A percentile compares a stretch with the other conserved stretches of the same genome.
phyloP scores from a whole-genome alignment of 202 grass and related monocot genomes.

The Carex arenaria region DNA sequence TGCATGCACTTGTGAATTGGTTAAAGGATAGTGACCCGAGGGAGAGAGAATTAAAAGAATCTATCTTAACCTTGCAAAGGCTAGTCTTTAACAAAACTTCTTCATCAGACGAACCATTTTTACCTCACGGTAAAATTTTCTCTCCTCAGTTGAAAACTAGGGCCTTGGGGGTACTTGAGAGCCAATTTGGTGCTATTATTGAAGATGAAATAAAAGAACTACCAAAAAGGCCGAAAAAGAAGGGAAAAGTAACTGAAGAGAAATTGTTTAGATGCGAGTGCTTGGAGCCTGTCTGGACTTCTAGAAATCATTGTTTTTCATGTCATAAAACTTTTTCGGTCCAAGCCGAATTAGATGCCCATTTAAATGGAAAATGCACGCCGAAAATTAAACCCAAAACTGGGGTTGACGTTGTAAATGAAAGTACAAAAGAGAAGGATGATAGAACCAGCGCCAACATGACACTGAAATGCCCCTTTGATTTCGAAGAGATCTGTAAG shows the following conservation, averaged over 20 bases:
- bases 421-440: constrained; percentile 51
- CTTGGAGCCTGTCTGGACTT: constrained; percentile 82
- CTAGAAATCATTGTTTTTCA: constrained; percentile 66
- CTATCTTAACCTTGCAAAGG: constrained; percentile 79
- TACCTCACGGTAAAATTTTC: constrained; percentile 27
- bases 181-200: constrained; percentile 55
- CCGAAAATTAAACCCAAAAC: constrained; percentile 12
- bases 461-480: constrained; percentile 61
- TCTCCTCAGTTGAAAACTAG: constrained; percentile 48
- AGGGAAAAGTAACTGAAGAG: constrained; percentile 55
- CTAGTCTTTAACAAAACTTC: constrained; percentile 38
- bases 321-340: constrained; percentile 68
- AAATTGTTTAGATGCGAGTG: constrained; percentile 76
- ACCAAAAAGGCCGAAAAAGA: constrained; percentile 55
- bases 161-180: constrained; percentile 62
- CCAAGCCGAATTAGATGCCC: constrained; percentile 56
- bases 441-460: constrained; percentile 50
- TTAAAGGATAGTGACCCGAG: constrained; percentile 63
- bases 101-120: constrained; percentile 30
- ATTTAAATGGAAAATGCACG: constrained; percentile 67
- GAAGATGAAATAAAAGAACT: constrained; percentile 54
- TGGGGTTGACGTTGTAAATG: constrained; percentile 40
- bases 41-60: constrained; percentile 87
- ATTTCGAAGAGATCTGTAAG: constrained; percentile 77
- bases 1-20: constrained; percentile 68